These are phyloP conservation scores for Mucor sp. DNA, from an alignment of 371 early-diverging fungal species.

Conservation along the genomic window DNA sequence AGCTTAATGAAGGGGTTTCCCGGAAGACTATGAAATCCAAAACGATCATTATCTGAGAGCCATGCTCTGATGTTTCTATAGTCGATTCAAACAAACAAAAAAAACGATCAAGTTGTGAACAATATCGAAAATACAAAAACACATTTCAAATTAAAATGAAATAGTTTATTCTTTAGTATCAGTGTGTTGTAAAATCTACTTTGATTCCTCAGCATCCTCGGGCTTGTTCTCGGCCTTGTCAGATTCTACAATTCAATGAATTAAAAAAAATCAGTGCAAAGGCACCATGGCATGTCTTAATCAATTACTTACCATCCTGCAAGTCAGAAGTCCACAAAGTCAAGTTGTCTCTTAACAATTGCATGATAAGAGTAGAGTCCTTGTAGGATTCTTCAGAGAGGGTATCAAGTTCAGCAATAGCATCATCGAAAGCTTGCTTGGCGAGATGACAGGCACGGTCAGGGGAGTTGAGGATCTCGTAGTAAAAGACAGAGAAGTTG, in stretches of 20 bases:
- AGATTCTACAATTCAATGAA: constrained; percentile 23
- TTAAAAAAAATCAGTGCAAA: neutral
- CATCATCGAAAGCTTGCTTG: constrained; percentile 99
- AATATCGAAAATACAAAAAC: neutral
- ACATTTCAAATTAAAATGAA: neutral
- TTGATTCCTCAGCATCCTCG: constrained; percentile 46
- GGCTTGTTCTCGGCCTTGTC: constrained; percentile 46
- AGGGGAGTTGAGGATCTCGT: constrained; percentile 99
- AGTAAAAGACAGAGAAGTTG: constrained; percentile 99
- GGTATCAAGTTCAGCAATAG: constrained; percentile 97
- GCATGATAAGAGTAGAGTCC: constrained; percentile 99
- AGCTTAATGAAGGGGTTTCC: neutral
- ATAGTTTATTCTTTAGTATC: constrained; percentile 5
- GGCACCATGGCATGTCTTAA: neutral
- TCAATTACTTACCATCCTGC: constrained; percentile 67
- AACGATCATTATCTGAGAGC: neutral
- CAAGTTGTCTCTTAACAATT: constrained; percentile 99
- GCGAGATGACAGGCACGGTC: constrained; percentile 99
- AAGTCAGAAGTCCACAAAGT: constrained; percentile 99
- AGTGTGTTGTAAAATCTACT: constrained; percentile 22
- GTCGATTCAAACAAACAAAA: neutral
- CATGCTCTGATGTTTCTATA: neutral
- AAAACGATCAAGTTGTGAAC: neutral
- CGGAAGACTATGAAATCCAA: neutral
- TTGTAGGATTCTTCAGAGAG: constrained; percentile 99